Percentiles rank a stretch among this genome's conserved stretches.
Evolutionary conservation across 352 stramenopile genomes (phyloP).

Genomic region (Globisporangium spiculum): DNA sequence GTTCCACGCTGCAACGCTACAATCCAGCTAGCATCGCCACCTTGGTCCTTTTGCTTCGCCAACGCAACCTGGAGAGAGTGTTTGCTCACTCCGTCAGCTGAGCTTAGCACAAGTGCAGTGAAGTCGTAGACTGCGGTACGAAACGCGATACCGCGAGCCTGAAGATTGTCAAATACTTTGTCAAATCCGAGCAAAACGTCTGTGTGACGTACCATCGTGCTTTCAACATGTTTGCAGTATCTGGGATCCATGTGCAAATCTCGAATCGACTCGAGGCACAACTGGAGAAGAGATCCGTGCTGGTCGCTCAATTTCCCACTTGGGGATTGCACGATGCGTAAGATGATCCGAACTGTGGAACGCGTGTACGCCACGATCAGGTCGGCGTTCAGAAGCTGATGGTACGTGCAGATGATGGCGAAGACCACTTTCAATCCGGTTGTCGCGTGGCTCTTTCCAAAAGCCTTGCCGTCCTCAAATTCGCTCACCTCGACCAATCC

Average conservation of each 20-base stretch:
- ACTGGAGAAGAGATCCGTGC: not conserved
- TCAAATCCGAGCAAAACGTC: not conserved
- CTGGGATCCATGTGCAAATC: not conserved
- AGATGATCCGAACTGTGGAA: not conserved
- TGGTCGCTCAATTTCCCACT: not conserved
- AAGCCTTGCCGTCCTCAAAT: not conserved
- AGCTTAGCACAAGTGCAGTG: not conserved
- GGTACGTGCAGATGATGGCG: not conserved
- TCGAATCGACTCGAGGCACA: constrained; percentile 4
- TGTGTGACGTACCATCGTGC: not conserved
- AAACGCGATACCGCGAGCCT: not conserved
- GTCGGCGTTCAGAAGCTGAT: not conserved
- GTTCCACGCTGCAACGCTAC: not conserved
- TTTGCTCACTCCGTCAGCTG: not conserved
- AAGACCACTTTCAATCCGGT: not conserved
- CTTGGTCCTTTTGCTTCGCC: not conserved
- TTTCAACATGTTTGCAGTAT: not conserved
- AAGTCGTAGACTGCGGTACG: not conserved
- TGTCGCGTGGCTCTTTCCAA: not conserved
- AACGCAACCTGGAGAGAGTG: not conserved
- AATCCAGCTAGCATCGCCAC: not conserved
- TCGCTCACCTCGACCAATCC: not conserved
- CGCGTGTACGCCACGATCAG: not conserved
- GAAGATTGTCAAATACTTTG: not conserved
- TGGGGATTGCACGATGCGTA: not conserved